phyloP scores from a whole-genome alignment of 352 stramenopile genomes.

The Phytophthora palmivora region DNA sequence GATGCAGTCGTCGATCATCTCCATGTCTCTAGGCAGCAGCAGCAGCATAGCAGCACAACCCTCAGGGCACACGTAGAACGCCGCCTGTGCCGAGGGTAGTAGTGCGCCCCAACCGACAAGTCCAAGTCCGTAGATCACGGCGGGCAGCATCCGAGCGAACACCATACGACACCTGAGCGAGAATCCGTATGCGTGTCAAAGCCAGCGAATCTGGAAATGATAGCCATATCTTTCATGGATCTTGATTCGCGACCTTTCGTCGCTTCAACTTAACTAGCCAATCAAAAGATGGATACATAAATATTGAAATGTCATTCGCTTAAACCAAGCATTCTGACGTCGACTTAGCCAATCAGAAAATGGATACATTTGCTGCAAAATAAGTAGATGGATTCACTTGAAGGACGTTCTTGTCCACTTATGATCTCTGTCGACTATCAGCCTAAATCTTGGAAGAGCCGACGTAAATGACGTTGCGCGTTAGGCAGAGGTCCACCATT shows the following conservation, averaged over 20 bases:
- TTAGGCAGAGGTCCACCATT: constrained; percentile 94
- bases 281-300: constrained; percentile 27
- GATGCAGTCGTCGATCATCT: constrained; percentile 75
- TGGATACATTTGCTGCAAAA: no score
- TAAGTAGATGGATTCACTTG: no score
- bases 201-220: constrained; percentile 30
- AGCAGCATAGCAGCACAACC: constrained; percentile 77
- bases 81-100: constrained; percentile 25
- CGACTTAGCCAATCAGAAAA: no score
- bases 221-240: constrained; percentile 12
- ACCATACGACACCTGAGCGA: no score
- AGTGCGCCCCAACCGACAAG: constrained; percentile 20
- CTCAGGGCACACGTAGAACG: constrained; percentile 71
- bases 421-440: no score
- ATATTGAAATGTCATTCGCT: no score
- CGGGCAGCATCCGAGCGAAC: constrained; percentile 17
- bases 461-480: constrained; percentile 91
- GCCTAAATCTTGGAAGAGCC: constrained; percentile 86
- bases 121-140: constrained; percentile 16
- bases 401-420: no score
- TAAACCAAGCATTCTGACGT: no score
- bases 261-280: constrained; percentile 27
- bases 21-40: constrained; percentile 88
- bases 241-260: constrained; percentile 23
- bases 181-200: constrained; percentile 10